These are phyloP conservation scores for Artemisia argyi DNA, from an alignment of 129 eudicot genomes.

Conservation along the genomic window DNA sequence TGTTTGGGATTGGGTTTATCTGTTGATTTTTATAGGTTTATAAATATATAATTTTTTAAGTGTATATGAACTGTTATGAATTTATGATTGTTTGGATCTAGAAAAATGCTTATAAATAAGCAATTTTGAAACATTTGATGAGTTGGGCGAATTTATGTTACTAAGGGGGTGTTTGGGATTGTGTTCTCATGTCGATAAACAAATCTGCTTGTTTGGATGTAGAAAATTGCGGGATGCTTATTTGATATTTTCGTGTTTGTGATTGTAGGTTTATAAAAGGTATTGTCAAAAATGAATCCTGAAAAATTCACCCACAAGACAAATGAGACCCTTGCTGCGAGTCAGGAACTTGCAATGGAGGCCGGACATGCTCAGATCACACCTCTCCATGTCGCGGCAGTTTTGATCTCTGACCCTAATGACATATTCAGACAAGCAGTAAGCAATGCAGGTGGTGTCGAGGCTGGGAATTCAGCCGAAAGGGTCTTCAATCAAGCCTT, in stretches of 20 bases:
- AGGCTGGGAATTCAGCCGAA: slow-evolving; percentile 68
- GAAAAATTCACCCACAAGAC: slow-evolving; percentile 97
- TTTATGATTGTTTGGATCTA: too few species aligned
- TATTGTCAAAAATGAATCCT: slow-evolving; percentile 59
- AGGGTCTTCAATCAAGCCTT: slow-evolving; percentile 76
- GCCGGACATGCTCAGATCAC: slow-evolving; percentile 88
- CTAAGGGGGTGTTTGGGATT: too few species aligned
- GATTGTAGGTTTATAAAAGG: slow-evolving; percentile 2
- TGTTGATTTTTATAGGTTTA: too few species aligned
- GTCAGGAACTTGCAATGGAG: slow-evolving; percentile 70
- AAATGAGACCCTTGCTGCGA: slow-evolving; percentile 68
- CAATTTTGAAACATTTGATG: too few species aligned
- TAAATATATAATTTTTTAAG: too few species aligned
- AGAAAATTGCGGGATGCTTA: not conserved
- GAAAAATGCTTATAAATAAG: too few species aligned
- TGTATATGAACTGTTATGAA: too few species aligned
- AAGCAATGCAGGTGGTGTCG: slow-evolving; percentile 68
- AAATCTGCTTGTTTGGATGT: too few species aligned
- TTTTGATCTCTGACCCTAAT: slow-evolving; percentile 50
- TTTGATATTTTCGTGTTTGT: not conserved
- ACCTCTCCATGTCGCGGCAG: slow-evolving; percentile 67
- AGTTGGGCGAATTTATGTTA: too few species aligned
- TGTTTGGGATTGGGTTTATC: too few species aligned
- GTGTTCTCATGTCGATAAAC: too few species aligned
- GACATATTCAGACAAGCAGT: slow-evolving; percentile 87